Evolutionary conservation across 352 stramenopile genomes (phyloP).

Genomic region (Phytopythium delawarense): DNA sequence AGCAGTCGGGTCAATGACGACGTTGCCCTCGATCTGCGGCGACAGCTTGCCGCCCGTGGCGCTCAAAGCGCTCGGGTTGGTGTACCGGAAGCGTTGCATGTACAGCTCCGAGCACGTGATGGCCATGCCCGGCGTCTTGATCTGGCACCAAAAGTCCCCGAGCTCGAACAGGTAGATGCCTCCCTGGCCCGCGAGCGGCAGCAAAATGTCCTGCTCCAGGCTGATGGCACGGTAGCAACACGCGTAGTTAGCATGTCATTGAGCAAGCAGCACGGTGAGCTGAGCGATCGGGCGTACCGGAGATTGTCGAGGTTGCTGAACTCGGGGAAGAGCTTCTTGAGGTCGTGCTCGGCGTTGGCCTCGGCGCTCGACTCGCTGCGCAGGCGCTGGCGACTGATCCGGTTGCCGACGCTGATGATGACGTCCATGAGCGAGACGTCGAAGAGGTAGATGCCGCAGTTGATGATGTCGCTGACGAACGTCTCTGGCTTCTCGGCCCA

Average conservation of each 20-base stretch:
- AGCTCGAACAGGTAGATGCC: conserved; percentile 78
- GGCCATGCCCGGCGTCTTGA: conserved; percentile 88
- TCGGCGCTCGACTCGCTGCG: conserved; percentile 70
- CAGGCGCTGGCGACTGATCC: conserved; percentile 74
- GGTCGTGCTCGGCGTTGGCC: conserved; percentile 66
- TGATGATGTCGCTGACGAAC: conserved; percentile 90
- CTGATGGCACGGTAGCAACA: conserved; percentile 16
- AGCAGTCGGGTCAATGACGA: conserved; percentile 75
- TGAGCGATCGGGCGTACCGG: conserved; percentile 26
- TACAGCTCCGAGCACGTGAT: conserved; percentile 89
- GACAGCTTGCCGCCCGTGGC: conserved; percentile 77
- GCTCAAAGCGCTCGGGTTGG: conserved; percentile 79
- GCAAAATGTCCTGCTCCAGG: conserved; percentile 80
- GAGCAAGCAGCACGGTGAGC: background rate
- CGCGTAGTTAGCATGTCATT: background rate
- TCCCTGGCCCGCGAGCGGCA: conserved; percentile 75
- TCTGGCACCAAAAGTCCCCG: conserved; percentile 89
- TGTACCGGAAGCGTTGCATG: conserved; percentile 90
- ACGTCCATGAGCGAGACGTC: conserved; percentile 76
- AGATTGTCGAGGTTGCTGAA: conserved; percentile 86
- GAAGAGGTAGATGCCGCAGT: conserved; percentile 88
- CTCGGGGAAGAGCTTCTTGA: conserved; percentile 86
- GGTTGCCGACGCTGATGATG: conserved; percentile 75
- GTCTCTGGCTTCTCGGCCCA: conserved; percentile 89
- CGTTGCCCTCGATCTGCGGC: conserved; percentile 85